phyloP scores from a whole-genome alignment of 148 eudicot species.

The Camellia sinensis region DNA sequence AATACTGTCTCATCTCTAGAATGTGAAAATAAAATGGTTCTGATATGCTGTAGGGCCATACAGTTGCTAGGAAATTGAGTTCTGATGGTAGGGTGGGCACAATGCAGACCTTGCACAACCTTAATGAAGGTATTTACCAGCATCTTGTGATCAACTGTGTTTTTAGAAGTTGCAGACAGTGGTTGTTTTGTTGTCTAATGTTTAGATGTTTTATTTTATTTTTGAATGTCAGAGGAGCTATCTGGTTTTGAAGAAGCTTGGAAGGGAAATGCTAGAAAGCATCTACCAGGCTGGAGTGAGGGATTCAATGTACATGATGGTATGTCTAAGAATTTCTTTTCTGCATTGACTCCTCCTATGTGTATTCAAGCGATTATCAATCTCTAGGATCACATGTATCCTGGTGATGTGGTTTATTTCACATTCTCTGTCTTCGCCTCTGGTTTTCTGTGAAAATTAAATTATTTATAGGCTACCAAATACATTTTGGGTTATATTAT shows the following conservation, averaged over 20 bases:
- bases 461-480: background rate
- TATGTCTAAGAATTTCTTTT: constrained; percentile 12
- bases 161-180: background rate
- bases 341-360: background rate
- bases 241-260: constrained; percentile 77
- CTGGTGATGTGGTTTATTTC: background rate
- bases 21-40: background rate
- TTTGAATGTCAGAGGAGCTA: constrained; percentile 56
- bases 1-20: background rate
- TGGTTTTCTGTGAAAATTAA: background rate
- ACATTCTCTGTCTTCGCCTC: background rate
- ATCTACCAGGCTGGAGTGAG: constrained; percentile 56
- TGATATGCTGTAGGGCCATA: constrained; percentile 61
- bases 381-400: background rate
- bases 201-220: background rate
- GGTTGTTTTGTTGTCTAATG: background rate
- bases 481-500: background rate
- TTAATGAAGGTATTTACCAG: constrained; percentile 56
- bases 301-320: constrained; percentile 38
- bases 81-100: constrained; percentile 88
- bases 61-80: constrained; percentile 70
- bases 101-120: constrained; percentile 76
- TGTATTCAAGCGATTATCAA: background rate
- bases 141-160: background rate
- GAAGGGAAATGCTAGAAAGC: constrained; percentile 71